phyloP scores from a whole-genome alignment of 2,329 filamentous ascomycete species.

The Fusarium haematococcum region DNA sequence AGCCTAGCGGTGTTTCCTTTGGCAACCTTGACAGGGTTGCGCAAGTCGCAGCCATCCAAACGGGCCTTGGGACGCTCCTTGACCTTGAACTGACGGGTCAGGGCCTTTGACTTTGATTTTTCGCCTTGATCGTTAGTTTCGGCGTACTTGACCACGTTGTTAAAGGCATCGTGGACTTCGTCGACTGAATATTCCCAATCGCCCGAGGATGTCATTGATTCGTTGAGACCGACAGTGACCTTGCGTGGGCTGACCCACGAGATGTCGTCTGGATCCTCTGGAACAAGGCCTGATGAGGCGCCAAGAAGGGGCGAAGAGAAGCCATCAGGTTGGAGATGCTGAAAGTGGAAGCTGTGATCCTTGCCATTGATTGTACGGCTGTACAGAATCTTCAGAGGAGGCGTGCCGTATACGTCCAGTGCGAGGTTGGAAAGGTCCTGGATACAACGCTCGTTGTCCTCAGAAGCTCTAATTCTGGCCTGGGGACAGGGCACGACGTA shows the following conservation, averaged over 20 bases:
- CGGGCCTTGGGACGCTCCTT: slow-evolving; percentile 84
- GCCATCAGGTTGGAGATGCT: slow-evolving; percentile 92
- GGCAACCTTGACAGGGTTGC: slow-evolving; percentile 84
- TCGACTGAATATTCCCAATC: slow-evolving; percentile 92
- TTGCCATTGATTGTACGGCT: slow-evolving; percentile 87
- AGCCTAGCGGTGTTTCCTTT: slow-evolving; percentile 76
- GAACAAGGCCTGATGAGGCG: slow-evolving; percentile 68
- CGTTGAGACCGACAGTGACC: slow-evolving; percentile 87
- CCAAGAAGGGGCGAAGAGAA: slow-evolving; percentile 82
- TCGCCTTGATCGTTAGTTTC: slow-evolving; percentile 76
- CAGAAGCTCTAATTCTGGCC: slow-evolving; percentile 73
- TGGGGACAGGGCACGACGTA: slow-evolving; percentile 89
- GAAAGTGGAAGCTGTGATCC: slow-evolving; percentile 87
- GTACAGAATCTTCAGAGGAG: slow-evolving; percentile 93
- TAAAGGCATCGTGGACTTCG: slow-evolving; percentile 90
- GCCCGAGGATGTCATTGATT: slow-evolving; percentile 83
- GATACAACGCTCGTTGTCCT: slow-evolving; percentile 78
- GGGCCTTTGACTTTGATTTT: slow-evolving; percentile 68
- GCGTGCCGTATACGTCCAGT: slow-evolving; percentile 86
- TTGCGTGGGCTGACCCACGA: slow-evolving; percentile 84
- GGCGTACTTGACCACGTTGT: slow-evolving; percentile 84
- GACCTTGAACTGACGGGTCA: slow-evolving; percentile 84
- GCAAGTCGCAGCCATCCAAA: slow-evolving; percentile 80
- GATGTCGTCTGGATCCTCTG: slow-evolving; percentile 74
- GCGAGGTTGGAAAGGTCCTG: slow-evolving; percentile 89